Evolutionary conservation across 176 grass and related monocot genomes (phyloP).

Genomic region (Ensete glaucum): DNA sequence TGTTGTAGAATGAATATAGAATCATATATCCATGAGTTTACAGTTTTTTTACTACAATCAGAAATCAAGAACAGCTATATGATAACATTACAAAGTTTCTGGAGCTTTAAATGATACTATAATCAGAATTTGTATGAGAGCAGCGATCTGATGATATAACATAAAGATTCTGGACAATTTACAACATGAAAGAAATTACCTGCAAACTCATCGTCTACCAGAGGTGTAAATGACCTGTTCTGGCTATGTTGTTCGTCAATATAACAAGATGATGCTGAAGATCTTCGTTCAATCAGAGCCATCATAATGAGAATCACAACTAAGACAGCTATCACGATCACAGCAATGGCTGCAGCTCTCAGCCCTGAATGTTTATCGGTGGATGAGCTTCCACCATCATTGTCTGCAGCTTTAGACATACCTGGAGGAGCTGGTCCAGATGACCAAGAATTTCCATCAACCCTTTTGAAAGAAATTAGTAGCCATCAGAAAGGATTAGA

Average conservation of each 20-base stretch:
- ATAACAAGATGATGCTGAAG: conserved; percentile 54
- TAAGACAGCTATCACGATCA: conserved; percentile 53
- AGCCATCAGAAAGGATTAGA: conserved; percentile 16
- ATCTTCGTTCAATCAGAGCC: conserved; percentile 41
- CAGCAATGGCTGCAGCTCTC: conserved; percentile 42
- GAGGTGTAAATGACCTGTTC: conserved; percentile 39
- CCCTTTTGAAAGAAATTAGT: conserved; percentile 34
- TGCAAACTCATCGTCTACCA: conserved; percentile 28
- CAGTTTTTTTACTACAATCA: background rate
- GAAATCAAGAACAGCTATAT: background rate
- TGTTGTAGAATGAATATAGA: no score
- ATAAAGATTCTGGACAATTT: background rate
- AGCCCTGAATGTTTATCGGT: conserved; percentile 10
- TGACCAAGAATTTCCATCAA: conserved; percentile 82
- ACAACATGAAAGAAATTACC: conserved; percentile 20
- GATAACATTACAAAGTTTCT: background rate
- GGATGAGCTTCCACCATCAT: conserved; percentile 6
- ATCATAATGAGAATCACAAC: conserved; percentile 51
- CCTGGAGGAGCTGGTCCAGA: conserved; percentile 58
- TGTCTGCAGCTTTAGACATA: conserved; percentile 42
- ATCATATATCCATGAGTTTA: background rate
- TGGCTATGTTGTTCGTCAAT: conserved; percentile 55
- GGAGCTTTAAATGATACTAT: background rate
- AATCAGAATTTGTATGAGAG: no score
- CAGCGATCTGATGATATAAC: background rate